Conservation (phyloP, 768 basidiomycete species). For the Boletus patriciae region DNA sequence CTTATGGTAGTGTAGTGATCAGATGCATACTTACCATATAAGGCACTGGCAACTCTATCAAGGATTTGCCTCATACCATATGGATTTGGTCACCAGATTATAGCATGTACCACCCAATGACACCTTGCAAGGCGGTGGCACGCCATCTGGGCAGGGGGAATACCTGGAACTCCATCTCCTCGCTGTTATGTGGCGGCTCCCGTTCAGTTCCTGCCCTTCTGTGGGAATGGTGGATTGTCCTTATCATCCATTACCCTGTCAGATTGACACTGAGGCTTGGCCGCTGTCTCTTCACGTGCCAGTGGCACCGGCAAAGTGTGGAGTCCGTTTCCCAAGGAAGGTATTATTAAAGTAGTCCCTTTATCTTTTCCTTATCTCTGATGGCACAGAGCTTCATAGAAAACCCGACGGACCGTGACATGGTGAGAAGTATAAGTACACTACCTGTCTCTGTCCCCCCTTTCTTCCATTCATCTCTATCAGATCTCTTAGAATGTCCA, state of each 20-base stretch:
- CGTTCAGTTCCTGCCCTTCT: not conserved
- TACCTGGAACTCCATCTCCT: too few relatives aligned
- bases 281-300: not conserved
- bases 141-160: too few relatives aligned
- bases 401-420: not conserved
- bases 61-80: too few relatives aligned
- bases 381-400: not conserved
- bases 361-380: constrained; percentile 19
- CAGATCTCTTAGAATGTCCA: constrained; percentile 12
- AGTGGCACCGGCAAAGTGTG: too few relatives aligned
- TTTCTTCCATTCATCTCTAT: not conserved
- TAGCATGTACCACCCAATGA: too few relatives aligned
- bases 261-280: too few relatives aligned
- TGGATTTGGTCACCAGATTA: too few relatives aligned
- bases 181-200: too few relatives aligned
- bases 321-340: not conserved
- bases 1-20: too few relatives aligned
- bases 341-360: constrained; percentile 1
- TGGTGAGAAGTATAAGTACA: not conserved
- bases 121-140: too few relatives aligned
- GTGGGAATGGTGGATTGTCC: not conserved
- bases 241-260: not conserved
- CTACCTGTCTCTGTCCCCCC: not conserved
- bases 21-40: too few relatives aligned
- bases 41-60: too few relatives aligned